A percentile compares a stretch with the other conserved stretches of the same genome.
Evolutionary conservation across 2,329 filamentous ascomycete species (phyloP).

Genomic region (Epichloe gansuensis): DNA sequence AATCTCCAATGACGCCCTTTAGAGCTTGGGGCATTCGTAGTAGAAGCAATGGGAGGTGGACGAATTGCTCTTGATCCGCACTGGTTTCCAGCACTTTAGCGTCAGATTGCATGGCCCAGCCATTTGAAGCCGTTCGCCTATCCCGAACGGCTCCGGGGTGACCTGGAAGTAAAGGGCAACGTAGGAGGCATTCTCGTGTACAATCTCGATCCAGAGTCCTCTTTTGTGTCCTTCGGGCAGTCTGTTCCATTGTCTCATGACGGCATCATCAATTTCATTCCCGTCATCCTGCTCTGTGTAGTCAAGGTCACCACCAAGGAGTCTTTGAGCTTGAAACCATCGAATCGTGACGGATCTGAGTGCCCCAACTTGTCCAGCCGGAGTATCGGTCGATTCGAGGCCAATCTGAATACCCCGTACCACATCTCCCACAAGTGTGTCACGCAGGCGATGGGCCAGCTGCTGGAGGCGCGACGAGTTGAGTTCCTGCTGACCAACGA

Average conservation of each 20-base stretch:
- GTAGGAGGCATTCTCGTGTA: conserved; percentile 41
- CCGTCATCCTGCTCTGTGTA: conserved; percentile 9
- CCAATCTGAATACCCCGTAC: conserved; percentile 48
- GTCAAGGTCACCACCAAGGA: conserved; percentile 19
- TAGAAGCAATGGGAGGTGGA: conserved; percentile 39
- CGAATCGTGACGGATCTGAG: conserved; percentile 35
- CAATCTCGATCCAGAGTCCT: conserved; percentile 34
- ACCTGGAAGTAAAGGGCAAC: conserved; percentile 38
- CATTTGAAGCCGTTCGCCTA: conserved; percentile 1
- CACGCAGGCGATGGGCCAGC: conserved; percentile 37
- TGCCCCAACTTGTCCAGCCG: conserved; percentile 26
- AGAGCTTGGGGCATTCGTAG: conserved; percentile 43
- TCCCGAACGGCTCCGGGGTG: conserved; percentile 10
- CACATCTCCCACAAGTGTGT: conserved; percentile 44
- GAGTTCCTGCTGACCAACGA: conserved; percentile 31
- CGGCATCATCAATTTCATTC: conserved; percentile 8
- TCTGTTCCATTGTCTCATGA: conserved; percentile 6
- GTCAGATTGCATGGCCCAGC: conserved; percentile 13
- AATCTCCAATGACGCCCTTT: conserved; percentile 36
- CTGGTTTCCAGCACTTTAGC: neutral
- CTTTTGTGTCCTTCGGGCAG: conserved; percentile 14
- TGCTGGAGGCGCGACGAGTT: conserved; percentile 25
- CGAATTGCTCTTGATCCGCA: conserved; percentile 21
- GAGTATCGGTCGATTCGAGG: conserved; percentile 29
- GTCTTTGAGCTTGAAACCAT: conserved; percentile 27